These are phyloP conservation scores for Pelargonium citronellum DNA, from an alignment of 441 rosid genomes.

Conservation along the genomic window DNA sequence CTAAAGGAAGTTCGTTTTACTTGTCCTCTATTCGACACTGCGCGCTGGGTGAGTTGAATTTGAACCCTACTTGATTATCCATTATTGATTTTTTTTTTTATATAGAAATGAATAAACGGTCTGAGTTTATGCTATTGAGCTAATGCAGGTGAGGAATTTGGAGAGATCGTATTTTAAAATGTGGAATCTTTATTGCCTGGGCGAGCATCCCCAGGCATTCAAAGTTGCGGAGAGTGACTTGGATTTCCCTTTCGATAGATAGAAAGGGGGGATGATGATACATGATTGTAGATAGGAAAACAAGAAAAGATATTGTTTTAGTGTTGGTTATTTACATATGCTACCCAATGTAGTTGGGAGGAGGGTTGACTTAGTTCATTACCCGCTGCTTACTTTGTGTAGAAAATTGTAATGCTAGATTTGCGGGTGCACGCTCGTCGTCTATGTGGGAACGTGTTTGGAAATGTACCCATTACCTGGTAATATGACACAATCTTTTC, in stretches of 20 bases:
- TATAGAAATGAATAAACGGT: neutral
- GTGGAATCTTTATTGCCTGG: constrained; percentile 83
- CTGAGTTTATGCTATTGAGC: neutral
- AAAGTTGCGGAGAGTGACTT: constrained; percentile 68
- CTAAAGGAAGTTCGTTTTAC: constrained; percentile 65
- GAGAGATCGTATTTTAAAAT: constrained; percentile 87
- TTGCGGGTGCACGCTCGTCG: too few species aligned
- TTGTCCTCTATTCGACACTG: constrained; percentile 86
- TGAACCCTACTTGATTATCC: neutral
- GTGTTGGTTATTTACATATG: neutral
- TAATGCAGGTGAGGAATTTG: constrained; percentile 71
- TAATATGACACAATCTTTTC: too few species aligned
- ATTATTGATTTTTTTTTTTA: neutral
- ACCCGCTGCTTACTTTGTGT: neutral
- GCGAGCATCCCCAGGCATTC: constrained; percentile 72
- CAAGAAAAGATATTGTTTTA: constrained; percentile 22
- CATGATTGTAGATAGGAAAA: constrained; percentile 51
- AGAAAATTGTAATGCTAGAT: neutral
- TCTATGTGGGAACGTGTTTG: too few species aligned
- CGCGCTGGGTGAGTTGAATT: constrained; percentile 69
- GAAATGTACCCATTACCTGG: too few species aligned
- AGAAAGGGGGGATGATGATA: constrained; percentile 20
- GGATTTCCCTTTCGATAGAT: constrained; percentile 73
- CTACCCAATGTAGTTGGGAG: neutral
- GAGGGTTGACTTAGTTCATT: neutral